Evolutionary conservation across 2,329 filamentous ascomycete species (phyloP).

Genomic region (Cladosporium sp.): DNA sequence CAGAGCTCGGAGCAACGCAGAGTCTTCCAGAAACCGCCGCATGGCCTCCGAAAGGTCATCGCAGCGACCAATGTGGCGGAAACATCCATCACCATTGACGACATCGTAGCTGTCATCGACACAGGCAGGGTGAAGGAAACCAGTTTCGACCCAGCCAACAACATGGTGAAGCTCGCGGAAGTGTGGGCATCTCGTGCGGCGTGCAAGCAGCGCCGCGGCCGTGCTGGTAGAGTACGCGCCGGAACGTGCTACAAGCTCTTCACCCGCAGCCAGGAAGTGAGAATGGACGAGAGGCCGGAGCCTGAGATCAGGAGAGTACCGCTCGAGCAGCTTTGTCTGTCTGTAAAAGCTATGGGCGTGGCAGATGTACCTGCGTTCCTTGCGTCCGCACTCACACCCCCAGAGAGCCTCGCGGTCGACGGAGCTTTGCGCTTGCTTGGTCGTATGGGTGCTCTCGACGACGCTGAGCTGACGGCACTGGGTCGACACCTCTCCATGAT

Average conservation of each 20-base stretch:
- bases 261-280: constrained; percentile 72
- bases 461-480: constrained; percentile 79
- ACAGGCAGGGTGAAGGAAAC: constrained; percentile 95
- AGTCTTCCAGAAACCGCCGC: constrained; percentile 72
- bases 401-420: constrained; percentile 76
- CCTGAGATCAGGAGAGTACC: constrained; percentile 92
- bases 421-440: constrained; percentile 72
- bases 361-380: constrained; percentile 75
- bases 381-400: constrained; percentile 79
- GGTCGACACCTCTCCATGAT: constrained; percentile 93
- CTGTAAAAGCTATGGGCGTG: constrained; percentile 91
- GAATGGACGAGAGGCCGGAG: constrained; percentile 83
- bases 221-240: constrained; percentile 85
- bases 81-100: constrained; percentile 97
- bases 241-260: constrained; percentile 95
- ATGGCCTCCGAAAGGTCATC: constrained; percentile 82
- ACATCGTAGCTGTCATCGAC: constrained; percentile 93
- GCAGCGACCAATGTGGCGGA: constrained; percentile 96
- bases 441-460: constrained; percentile 83
- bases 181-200: constrained; percentile 92
- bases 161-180: constrained; percentile 90
- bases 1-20: constrained; percentile 80
- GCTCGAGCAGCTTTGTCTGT: constrained; percentile 87
- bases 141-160: constrained; percentile 82
- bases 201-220: constrained; percentile 87